Conservation (phyloP, 1,139 yeast species). For the Pichia sp. region DNA sequence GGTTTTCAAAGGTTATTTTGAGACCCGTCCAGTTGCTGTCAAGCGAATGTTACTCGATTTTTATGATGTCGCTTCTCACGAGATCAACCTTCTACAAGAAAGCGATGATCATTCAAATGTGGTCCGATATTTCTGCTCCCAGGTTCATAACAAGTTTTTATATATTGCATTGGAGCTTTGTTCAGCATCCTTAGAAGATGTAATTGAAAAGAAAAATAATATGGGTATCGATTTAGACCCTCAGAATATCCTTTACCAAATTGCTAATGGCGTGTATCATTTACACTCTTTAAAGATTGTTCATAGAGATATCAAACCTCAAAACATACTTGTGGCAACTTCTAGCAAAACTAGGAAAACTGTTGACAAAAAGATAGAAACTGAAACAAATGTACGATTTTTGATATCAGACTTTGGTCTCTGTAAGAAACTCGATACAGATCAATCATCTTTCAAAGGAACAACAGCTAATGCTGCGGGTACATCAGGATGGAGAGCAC, state of each 20-base stretch:
- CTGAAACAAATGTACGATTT: conserved; percentile 45
- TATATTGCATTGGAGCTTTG: conserved; percentile 93
- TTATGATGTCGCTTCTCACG: conserved; percentile 93
- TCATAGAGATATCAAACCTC: conserved; percentile 94
- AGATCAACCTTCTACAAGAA: conserved; percentile 78
- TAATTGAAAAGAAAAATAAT: conserved; percentile 50
- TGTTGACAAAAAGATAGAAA: conserved; percentile 1
- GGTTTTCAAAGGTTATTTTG: conserved; percentile 84
- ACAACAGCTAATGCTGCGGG: conserved; percentile 94
- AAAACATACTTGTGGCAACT: conserved; percentile 81
- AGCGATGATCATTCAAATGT: conserved; percentile 97
- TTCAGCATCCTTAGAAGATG: conserved; percentile 80
- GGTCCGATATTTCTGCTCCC: conserved; percentile 85
- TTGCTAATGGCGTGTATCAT: conserved; percentile 80
- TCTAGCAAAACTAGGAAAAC: conserved; percentile 35
- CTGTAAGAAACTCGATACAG: conserved; percentile 84
- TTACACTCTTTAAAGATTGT: conserved; percentile 87
- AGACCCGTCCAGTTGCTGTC: conserved; percentile 90
- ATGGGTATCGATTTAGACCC: conserved; percentile 34
- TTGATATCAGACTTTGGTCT: conserved; percentile 93
- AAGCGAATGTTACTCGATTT: conserved; percentile 90
- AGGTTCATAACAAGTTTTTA: conserved; percentile 75
- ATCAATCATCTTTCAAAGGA: conserved; percentile 88
- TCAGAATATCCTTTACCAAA: conserved; percentile 60
- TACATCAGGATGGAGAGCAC: conserved; percentile 98